phyloP scores from a whole-genome alignment of 306 rosid species.

The Lupinus albus region DNA sequence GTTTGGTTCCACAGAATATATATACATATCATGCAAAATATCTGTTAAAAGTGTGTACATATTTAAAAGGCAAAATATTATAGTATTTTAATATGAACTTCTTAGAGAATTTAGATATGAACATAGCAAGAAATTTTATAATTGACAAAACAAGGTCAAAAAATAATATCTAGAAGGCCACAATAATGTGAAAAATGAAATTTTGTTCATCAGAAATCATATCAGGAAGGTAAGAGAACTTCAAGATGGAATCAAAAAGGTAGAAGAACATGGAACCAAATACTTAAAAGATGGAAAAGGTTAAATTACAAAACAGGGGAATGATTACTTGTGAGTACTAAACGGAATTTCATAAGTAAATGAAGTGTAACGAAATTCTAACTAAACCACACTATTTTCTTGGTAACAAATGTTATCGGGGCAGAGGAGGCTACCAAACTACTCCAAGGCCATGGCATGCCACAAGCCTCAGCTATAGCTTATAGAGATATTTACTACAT shows the following conservation, averaged over 20 bases:
- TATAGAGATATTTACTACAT: neutral
- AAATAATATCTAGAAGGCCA: slow-evolving; percentile 23
- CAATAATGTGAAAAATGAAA: neutral
- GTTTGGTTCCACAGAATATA: neutral
- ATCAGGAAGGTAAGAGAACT: slow-evolving; percentile 21
- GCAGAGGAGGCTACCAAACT: neutral
- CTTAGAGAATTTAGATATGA: neutral
- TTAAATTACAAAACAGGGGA: slow-evolving; percentile 8
- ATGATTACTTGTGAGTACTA: neutral
- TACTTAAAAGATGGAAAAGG: slow-evolving; percentile 16
- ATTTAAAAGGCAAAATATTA: no score
- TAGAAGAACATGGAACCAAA: slow-evolving; percentile 15
- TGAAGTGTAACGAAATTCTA: slow-evolving; percentile 20
- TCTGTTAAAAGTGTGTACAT: no score
- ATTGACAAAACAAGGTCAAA: slow-evolving; percentile 27
- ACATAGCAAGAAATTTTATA: neutral
- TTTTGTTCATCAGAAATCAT: slow-evolving; percentile 14
- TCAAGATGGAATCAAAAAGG: slow-evolving; percentile 17
- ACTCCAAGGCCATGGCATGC: slow-evolving; percentile 26
- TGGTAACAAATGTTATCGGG: neutral
- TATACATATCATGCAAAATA: no score
- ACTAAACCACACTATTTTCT: slow-evolving; percentile 4
- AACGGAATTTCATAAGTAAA: neutral
- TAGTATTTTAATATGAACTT: no score
- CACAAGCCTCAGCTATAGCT: slow-evolving; percentile 3